These are phyloP conservation scores for Ophiostoma perfectum DNA, from an alignment of 2,329 filamentous ascomycete species.

Conservation along the genomic window DNA sequence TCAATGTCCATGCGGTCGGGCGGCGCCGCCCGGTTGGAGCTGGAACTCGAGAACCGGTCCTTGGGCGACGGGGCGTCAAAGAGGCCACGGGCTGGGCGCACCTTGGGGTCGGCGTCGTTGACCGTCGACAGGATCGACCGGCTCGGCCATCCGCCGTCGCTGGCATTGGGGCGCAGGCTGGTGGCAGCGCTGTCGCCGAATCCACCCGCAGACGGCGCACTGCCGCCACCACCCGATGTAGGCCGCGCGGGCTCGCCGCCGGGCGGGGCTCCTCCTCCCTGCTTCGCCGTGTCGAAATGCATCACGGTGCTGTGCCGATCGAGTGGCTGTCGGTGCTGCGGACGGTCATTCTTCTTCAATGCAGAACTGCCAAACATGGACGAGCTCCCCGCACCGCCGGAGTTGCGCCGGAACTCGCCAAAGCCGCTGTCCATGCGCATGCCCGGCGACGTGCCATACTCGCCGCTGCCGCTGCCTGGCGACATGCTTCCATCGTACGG, in stretches of 20 bases:
- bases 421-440: not conserved
- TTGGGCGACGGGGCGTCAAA: conserved; percentile 17
- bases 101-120: conserved; percentile 36
- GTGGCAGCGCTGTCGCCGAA: not conserved
- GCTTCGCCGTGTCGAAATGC: conserved; percentile 13
- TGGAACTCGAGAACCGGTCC: not conserved
- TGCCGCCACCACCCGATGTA: conserved; percentile 6
- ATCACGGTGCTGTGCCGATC: conserved; percentile 22
- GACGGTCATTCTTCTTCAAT: conserved; percentile 36
- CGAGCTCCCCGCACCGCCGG: conserved; percentile 25
- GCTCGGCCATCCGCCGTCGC: not conserved
- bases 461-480: conserved; percentile 10
- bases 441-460: not conserved
- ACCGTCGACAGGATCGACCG: conserved; percentile 42
- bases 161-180: not conserved
- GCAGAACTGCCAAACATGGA: conserved; percentile 35
- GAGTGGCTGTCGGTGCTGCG: conserved; percentile 28
- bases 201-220: not conserved
- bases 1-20: conserved; percentile 21
- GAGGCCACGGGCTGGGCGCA: conserved; percentile 33
- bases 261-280: not conserved
- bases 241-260: conserved; percentile 31
- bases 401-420: conserved; percentile 33
- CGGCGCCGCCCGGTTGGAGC: not conserved
- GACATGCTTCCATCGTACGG: not conserved